Base-by-base conservation (phyloP, 345 rosid genomes). In the Draba incana region DNA sequence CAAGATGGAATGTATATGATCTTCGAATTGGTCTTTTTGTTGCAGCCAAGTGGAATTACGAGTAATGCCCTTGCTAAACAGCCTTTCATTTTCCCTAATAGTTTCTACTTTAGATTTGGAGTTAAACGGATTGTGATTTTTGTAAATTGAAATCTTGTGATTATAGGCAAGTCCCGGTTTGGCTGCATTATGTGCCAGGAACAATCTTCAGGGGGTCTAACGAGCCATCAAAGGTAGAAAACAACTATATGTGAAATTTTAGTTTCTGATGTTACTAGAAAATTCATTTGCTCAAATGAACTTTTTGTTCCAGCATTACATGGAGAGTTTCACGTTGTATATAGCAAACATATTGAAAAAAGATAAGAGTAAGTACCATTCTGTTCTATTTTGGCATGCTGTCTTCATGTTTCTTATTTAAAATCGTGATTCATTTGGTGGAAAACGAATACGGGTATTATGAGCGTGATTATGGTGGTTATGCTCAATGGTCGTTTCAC, bases 11-110 rank as follows among this genome's bases (percentile, higher is more conserved):
- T 94, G 97, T 85, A 87, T 62, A 81, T 91, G 84, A 88, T 71
- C 92, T 94, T 42, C 84, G 97, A n/a, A 94, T 94, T 14, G 99
- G 99, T 14, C 99, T 97, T 37, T 91, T 86, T 67, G 82, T 91
- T 69, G 97, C 92, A 0, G 99, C 99, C 13, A 96, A 94, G 71
- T 94, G 96, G 94, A 84, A 85, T 74, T 94, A 65, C 57, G 97
- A 97, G 99, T 94, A 80, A 39, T 47, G 62, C 39, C 39, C 67
- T 60, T 14, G 15, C 10, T 52, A 12, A 6, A 16, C 0, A 14
- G 3, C 43, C 54, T 55, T 31, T 59, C 12, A 16, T 15, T 39
- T 37, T 28, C 44, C 16, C 11, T 12, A 28, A 23, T n/a, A 27
- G 14, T 38, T 10, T 5, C 23, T 2, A 1, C 6, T 45, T 37